Evolutionary conservation across 345 rosid genomes (phyloP), one percentile per base, ranked within the genome.

Genomic region (Camelina sativa): DNA sequence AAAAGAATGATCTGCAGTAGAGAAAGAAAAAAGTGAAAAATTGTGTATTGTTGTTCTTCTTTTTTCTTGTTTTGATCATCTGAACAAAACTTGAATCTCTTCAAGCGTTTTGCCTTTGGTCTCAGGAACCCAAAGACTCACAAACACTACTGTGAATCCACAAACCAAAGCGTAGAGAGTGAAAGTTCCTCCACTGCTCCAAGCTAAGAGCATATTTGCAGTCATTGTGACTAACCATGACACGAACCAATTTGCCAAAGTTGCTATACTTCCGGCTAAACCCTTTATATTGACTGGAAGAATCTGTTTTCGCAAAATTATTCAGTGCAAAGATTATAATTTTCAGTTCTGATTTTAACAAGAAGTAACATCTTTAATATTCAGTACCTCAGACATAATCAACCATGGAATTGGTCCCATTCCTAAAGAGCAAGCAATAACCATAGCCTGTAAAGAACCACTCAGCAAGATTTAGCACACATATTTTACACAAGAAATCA

Each of bases 351-450:
- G 17, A 28, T 25, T 28, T n/a, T n/a, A n/a, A n/a, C n/a, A n/a
- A n/a, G n/a, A n/a, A 67, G 20, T 25, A 4, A 12, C 72, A 43
- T 9, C 3, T 48, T 17, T 47, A 13, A 40, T 40, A 63, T 47
- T 32, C 35, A 38, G 47, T 85, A 95, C 99, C 99, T 95, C 98
- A n/a, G 99, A 86, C 99, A 95, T 92, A 60, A 95, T 92, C 67
- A 95, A 23, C 99, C 99, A 95, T 17, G 99, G 96, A 79, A 95
- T 89, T 35, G 98, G 90, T 48, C 99, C 99, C 82, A 95, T 68
- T 69, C 99, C 99, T 82, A 95, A 77, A 64, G 99, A 92, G 83
- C 88, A 92, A 69, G 81, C 28, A 80, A 90, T 66, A 50, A 92
- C 97, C 85, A 90, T 65, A 65, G 83, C 82, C 99, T 95, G 85